phyloP scores from a whole-genome alignment of 768 basidiomycete species.

The Lactarius tabidus region DNA sequence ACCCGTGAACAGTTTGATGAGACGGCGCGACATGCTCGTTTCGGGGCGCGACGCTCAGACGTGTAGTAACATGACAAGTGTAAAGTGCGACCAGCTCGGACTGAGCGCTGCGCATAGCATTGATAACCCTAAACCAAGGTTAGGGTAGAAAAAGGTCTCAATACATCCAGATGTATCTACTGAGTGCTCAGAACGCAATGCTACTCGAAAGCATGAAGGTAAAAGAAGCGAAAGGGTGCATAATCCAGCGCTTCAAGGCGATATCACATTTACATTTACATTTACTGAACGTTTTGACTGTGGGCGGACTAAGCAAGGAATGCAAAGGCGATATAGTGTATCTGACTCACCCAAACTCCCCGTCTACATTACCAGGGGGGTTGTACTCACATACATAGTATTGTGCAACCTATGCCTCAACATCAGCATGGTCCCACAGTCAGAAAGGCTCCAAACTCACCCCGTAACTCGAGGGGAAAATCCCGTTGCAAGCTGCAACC shows the following conservation, averaged over 20 bases:
- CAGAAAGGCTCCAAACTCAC: constrained; percentile 36
- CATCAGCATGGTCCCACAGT: constrained; percentile 2
- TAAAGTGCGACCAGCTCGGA: not conserved
- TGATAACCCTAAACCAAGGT: constrained; percentile 9
- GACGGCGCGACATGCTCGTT: constrained; percentile 11
- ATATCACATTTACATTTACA: constrained; percentile 12
- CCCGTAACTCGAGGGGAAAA: constrained; percentile 52
- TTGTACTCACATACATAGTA: constrained; percentile 70
- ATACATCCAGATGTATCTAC: constrained; percentile 24
- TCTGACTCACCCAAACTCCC: constrained; percentile 53
- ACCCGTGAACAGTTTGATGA: constrained; percentile 16
- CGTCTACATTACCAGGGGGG: constrained; percentile 59
- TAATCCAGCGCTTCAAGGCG: not conserved
- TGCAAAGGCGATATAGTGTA: not conserved
- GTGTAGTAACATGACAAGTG: not conserved
- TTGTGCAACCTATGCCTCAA: constrained; percentile 42
- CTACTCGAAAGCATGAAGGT: not conserved
- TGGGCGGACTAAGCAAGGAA: not conserved
- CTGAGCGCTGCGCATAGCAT: not conserved
- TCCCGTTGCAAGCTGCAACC: constrained; percentile 43
- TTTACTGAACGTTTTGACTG: constrained; percentile 35
- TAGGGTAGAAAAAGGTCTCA: not conserved
- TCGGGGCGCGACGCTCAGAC: not conserved
- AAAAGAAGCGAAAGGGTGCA: not conserved
- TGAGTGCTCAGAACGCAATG: not conserved